phyloP scores from a whole-genome alignment of 83 land plant genomes.

The Larix sibirica region DNA sequence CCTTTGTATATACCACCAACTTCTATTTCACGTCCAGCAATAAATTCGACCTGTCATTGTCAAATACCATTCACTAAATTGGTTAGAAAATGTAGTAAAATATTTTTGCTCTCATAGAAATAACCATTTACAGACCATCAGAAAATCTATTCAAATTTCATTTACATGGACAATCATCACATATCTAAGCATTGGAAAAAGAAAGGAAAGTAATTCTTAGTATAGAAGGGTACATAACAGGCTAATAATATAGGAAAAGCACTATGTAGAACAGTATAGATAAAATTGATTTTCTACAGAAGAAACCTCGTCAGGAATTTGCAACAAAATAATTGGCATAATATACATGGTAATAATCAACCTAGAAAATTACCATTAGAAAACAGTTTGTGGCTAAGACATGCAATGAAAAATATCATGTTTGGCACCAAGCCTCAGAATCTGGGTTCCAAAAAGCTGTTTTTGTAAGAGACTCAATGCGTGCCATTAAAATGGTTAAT shows the following conservation, averaged over 20 bases:
- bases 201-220: neutral
- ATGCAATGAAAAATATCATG: no score
- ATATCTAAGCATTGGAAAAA: neutral
- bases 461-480: no score
- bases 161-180: neutral
- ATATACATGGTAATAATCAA: no score
- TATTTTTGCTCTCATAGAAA: neutral
- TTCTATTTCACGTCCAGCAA: constrained; percentile 81
- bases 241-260: neutral
- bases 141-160: neutral
- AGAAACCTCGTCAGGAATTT: no score
- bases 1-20: constrained; percentile 91
- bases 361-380: no score
- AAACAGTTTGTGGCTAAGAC: no score
- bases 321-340: no score
- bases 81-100: neutral
- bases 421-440: no score
- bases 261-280: no score
- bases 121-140: no score
- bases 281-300: neutral
- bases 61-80: neutral
- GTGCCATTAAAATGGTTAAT: no score
- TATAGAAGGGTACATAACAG: neutral
- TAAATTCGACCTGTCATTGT: constrained; percentile 60
- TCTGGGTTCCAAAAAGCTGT: no score